Base-by-base conservation (phyloP, 176 grass and related monocot genomes). In the Oryza rufipogon region DNA sequence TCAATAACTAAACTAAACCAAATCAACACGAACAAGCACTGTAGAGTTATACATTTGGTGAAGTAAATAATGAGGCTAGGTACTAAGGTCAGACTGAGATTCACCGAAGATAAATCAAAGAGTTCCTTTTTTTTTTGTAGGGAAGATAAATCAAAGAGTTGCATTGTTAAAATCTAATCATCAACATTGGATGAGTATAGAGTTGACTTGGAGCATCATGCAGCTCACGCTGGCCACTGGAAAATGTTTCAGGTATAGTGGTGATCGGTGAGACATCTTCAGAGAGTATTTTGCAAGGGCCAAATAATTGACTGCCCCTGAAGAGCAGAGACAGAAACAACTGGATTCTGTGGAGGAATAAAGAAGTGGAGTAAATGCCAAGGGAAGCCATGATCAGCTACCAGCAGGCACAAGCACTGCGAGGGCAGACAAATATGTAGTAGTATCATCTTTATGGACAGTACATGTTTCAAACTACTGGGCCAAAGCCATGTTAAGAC, bases 291-390 rank as follows among this genome's bases (percentile, higher is more conserved):
- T 60, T 64, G 41, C 42, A 76, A 28, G 23, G 49, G 25, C 28
- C 38, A 83, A 41, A 82, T 52, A 49, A 70, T 79, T 80, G 25
- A 48, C 22, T 71, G 80, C 70, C 56, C 67, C 71, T 56, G 77
- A 83, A 67, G 80, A 54, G 9, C 75, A 52, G 56, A 39, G 76
- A 77, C 64, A 71, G 52, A 65, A 90, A 87, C 41, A 47, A 51
- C 47, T 65, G 54, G 75, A 66, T 65, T 64, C 23, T 32, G 63
- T 39, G 6, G 30, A 41, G 78, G 49, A 67, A 83, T 79, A 90
- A 86, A 83, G 39, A 75, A 17, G 61, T 32, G 13, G 32, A 80
- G 80, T 66, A 87, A 87, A 87, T 74, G 54, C 6, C 85, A 87
- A 79, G 64, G 22, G 64, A 74, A 17, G 61, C 61, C 75, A 83